Percentiles rank a stretch among this genome's conserved stretches.
These are phyloP conservation scores for Xylaria acuta DNA, from an alignment of 495 filamentous ascomycete genomes.

Conservation along the genomic window DNA sequence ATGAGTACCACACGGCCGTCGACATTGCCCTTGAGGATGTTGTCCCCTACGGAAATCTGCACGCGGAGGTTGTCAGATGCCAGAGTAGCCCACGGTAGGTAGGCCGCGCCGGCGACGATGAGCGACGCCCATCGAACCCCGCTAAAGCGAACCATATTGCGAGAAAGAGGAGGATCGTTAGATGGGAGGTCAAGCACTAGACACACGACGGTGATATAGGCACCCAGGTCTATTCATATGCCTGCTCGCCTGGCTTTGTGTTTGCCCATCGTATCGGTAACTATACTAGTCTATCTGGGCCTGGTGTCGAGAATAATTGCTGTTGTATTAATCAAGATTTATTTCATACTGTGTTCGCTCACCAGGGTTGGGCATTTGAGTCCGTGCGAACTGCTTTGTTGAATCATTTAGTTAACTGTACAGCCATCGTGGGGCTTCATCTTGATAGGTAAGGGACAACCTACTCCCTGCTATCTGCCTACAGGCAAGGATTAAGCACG, in stretches of 20 bases:
- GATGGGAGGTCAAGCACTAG: background rate
- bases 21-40: constrained; percentile 23
- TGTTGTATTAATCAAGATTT: background rate
- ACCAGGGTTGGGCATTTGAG: too few relatives aligned
- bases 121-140: constrained; percentile 18
- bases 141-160: constrained; percentile 17
- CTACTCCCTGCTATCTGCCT: background rate
- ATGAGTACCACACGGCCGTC: constrained; percentile 28
- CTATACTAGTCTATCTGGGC: background rate
- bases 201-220: background rate
- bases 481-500: background rate
- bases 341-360: background rate
- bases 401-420: background rate
- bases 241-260: background rate
- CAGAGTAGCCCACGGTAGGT: constrained; percentile 8
- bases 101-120: constrained; percentile 1
- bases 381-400: background rate
- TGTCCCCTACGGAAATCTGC: constrained; percentile 15
- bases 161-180: background rate
- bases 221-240: background rate
- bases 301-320: background rate
- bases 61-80: constrained; percentile 16
- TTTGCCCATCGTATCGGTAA: background rate
- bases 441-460: background rate
- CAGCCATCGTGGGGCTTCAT: background rate